Base-by-base conservation (phyloP, 2,329 filamentous ascomycete species). In the Pyrenophora tritici-repentis region DNA sequence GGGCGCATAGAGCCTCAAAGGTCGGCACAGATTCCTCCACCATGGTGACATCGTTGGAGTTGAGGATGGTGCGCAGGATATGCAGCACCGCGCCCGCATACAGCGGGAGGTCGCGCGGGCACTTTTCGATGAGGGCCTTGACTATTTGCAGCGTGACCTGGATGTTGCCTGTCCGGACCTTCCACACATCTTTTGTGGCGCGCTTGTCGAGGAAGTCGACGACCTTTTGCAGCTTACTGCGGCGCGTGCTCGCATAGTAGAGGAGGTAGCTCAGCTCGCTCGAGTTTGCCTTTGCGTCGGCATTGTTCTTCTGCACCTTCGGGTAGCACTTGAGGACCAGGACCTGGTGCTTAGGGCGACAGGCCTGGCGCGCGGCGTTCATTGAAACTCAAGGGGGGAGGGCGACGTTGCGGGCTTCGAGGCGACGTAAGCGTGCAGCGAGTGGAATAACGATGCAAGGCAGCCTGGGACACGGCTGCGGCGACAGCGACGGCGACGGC, bases 311-410 rank as follows among this genome's bases (percentile, higher is more conserved):
- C 60, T 90, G 90, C 59, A 90, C 92, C 63, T 89, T 88, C 34
- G 94, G 94, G 75, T 97, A 99, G 80, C 93, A 97, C 79, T 96
- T 97, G 61, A 97, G 84, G 62, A 97, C 88, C 55, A 97, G 81
- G 64, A 97, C 90, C 82, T 97, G 93, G 78, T 99, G 94, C 80
- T 97, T 97, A 22, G 94, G 93, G 54, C 93, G 90, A 75, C 79
- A 82, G 63, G 79, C 81, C 72, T 86, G 82, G 59, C 83, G 81
- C 62, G 83, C 76, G 55, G 81, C 76, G 68, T 84, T 77, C 79
- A 85, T 85, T 53, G 67, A 53, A 38, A 47, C 33, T 39, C 50
- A 16, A n/a, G 14, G 16, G 45, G 35, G 29, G 29, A 39, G 18
- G 35, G 29, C 20, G 49, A 37, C 26, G 42, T 39, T 42, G 53